Evolutionary conservation across 2,329 filamentous ascomycete genomes (phyloP).

Genomic region (Pseudocercospora eumusae): DNA sequence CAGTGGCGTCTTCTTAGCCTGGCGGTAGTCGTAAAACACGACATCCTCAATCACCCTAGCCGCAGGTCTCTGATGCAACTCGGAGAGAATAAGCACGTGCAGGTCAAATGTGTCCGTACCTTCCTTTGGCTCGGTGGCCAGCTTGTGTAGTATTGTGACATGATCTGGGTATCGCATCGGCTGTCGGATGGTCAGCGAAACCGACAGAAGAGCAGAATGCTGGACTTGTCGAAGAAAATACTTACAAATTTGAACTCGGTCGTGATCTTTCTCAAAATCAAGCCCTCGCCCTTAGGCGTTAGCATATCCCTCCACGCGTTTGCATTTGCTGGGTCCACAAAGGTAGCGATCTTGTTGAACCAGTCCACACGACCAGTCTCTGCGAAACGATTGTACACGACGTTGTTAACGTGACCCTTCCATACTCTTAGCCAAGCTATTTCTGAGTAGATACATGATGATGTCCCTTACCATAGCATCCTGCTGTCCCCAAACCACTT

Average conservation of each 20-base stretch:
- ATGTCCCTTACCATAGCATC: conserved; percentile 53
- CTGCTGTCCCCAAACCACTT: conserved; percentile 84
- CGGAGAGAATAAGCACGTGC: conserved; percentile 70
- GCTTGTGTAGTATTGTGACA: conserved; percentile 80
- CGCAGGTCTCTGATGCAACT: conserved; percentile 69
- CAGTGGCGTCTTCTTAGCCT: conserved; percentile 58
- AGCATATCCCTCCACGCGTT: conserved; percentile 69
- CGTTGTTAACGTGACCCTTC: conserved; percentile 78
- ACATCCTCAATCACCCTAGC: conserved; percentile 77
- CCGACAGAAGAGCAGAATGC: conserved; percentile 39
- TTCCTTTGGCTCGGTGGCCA: conserved; percentile 56
- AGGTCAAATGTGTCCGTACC: conserved; percentile 59
- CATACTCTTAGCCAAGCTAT: conserved; percentile 25
- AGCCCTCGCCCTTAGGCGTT: conserved; percentile 64
- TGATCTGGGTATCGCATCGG: conserved; percentile 82
- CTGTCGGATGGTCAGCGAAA: conserved; percentile 46
- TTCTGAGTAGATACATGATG: conserved; percentile 12
- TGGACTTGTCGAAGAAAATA: neutral
- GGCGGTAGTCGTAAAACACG: conserved; percentile 73
- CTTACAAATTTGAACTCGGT: conserved; percentile 83
- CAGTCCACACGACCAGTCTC: conserved; percentile 81
- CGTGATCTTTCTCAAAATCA: conserved; percentile 78
- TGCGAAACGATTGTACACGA: conserved; percentile 79
- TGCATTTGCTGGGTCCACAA: conserved; percentile 62
- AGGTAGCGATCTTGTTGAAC: conserved; percentile 67